Conservation (phyloP, 2,329 filamentous ascomycete genomes). For the Botrytis pseudocinerea region DNA sequence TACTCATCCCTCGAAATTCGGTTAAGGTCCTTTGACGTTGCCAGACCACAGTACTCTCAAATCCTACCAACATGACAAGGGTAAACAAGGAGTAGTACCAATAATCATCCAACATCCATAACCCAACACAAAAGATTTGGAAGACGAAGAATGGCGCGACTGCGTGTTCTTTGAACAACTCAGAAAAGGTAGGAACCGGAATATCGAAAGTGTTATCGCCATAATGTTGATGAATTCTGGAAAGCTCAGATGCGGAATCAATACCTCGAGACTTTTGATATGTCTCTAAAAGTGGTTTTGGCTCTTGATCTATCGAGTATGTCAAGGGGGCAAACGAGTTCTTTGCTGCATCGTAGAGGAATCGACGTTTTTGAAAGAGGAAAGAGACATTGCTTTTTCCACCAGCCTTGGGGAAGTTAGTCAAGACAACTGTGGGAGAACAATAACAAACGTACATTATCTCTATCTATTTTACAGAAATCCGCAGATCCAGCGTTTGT, state of each 20-base stretch:
- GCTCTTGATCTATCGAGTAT: constrained; percentile 82
- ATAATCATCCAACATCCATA: constrained; percentile 99
- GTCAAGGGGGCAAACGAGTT: constrained; percentile 78
- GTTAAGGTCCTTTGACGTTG: constrained; percentile 93
- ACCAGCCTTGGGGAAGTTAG: constrained; percentile 53
- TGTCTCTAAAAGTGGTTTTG: constrained; percentile 72
- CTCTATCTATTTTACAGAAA: constrained; percentile 78
- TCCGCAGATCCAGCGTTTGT: constrained; percentile 88
- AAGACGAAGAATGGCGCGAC: constrained; percentile 99
- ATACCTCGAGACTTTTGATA: constrained; percentile 84
- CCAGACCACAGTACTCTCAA: constrained; percentile 99
- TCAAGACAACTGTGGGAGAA: constrained; percentile 7
- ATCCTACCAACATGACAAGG: constrained; percentile 95
- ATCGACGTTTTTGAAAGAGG: constrained; percentile 96
- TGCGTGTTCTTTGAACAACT: constrained; percentile 97
- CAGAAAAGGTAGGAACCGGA: constrained; percentile 90
- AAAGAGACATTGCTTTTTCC: constrained; percentile 81
- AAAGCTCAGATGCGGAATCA: constrained; percentile 70
- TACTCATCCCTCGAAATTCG: constrained; percentile 98
- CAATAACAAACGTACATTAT: constrained; percentile 54
- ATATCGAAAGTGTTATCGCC: constrained; percentile 97
- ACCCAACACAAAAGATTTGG: constrained; percentile 95
- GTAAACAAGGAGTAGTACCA: constrained; percentile 99
- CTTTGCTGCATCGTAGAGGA: constrained; percentile 73
- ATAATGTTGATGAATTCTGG: constrained; percentile 85